A percentile compares a stretch with the other conserved stretches of the same genome.
phyloP scores from a whole-genome alignment of 2,329 filamentous ascomycete species.

The Phaeosphaeriaceae sp. region DNA sequence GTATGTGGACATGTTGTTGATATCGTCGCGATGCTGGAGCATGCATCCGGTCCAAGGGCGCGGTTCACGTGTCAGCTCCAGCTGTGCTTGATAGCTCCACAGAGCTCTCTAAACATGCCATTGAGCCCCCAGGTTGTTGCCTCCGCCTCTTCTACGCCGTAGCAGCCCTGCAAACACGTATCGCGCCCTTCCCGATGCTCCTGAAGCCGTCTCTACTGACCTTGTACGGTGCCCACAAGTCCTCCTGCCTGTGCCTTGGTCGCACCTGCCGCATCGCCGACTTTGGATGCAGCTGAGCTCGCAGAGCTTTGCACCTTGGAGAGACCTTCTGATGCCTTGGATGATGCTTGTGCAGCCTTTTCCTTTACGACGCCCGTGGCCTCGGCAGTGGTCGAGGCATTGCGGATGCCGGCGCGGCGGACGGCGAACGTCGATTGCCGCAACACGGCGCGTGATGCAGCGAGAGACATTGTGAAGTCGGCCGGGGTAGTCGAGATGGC shows the following conservation, averaged over 20 bases:
- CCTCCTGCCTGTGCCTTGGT: conserved; percentile 67
- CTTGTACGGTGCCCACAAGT: conserved; percentile 80
- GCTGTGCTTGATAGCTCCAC: conserved; percentile 17
- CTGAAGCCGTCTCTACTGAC: conserved; percentile 63
- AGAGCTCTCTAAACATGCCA: conserved; percentile 20
- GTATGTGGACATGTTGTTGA: conserved; percentile 6
- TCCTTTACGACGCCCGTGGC: conserved; percentile 56
- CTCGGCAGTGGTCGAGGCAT: conserved; percentile 58
- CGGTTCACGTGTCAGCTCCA: conserved; percentile 2
- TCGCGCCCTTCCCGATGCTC: conserved; percentile 8
- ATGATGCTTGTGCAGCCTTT: conserved; percentile 66
- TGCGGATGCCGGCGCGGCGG: conserved; percentile 53
- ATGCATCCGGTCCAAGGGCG: not conserved
- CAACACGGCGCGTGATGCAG: conserved; percentile 54
- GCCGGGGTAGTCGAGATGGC: conserved; percentile 26
- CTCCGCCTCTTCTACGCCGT: not conserved
- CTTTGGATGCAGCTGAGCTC: conserved; percentile 76
- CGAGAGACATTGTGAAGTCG: conserved; percentile 55
- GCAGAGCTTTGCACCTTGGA: conserved; percentile 82
- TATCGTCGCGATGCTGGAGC: not conserved
- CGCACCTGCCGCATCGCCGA: conserved; percentile 55
- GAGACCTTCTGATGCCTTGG: conserved; percentile 83
- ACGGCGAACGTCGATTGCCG: conserved; percentile 53
- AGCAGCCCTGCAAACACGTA: conserved; percentile 9
- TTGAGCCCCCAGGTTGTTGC: conserved; percentile 12